Conservation (phyloP, 306 rosid species). For the Quercus cerris region DNA sequence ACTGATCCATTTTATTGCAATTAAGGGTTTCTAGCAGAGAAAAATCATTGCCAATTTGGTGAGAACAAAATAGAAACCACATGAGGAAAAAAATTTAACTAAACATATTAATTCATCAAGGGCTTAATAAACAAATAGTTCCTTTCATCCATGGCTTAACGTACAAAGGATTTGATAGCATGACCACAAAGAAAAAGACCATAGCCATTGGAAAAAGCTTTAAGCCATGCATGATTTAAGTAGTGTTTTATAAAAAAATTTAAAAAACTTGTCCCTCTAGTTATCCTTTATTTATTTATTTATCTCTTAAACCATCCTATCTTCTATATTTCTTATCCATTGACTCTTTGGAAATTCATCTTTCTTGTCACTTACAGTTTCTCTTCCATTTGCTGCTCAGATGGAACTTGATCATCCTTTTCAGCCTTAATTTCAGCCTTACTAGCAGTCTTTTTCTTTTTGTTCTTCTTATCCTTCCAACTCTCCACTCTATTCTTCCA, state of each 20-base stretch:
- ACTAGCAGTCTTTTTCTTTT: conserved; percentile 67
- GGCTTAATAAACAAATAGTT: background rate
- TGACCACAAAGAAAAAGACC: background rate
- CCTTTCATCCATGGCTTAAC: background rate
- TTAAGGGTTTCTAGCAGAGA: too few species aligned
- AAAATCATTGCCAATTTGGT: too few species aligned
- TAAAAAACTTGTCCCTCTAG: background rate
- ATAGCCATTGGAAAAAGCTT: background rate
- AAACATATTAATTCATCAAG: too few species aligned
- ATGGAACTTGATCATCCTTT: conserved; percentile 58
- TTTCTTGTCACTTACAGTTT: conserved; percentile 48
- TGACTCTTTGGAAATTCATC: background rate
- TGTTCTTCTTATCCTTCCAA: conserved; percentile 91
- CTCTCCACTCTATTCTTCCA: conserved; percentile 99
- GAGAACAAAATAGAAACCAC: too few species aligned
- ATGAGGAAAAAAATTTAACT: too few species aligned
- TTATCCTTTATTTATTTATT: background rate
- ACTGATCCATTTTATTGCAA: too few species aligned
- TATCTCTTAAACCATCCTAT: background rate
- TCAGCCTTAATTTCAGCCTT: conserved; percentile 58
- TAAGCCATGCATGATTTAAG: background rate
- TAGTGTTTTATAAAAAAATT: background rate
- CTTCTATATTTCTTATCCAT: background rate
- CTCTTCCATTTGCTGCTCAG: conserved; percentile 80
- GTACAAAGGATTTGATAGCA: background rate